These are phyloP conservation scores for Pelargonium australe DNA, from an alignment of 441 rosid species.

Conservation along the genomic window DNA sequence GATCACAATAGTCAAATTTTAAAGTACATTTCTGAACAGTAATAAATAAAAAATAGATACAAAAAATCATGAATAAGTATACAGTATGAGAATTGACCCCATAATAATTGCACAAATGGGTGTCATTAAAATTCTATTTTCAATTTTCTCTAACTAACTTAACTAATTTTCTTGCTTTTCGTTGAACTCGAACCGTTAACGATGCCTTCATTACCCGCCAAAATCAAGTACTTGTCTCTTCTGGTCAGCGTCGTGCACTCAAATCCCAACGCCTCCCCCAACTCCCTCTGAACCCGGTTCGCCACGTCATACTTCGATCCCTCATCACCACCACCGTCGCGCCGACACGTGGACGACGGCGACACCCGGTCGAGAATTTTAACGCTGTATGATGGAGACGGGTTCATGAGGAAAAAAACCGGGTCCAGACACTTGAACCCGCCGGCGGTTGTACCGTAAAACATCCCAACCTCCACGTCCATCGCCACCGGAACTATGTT, in stretches of 20 bases:
- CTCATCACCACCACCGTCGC: slow-evolving; percentile 11
- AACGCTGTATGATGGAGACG: slow-evolving; percentile 33
- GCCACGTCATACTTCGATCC: slow-evolving; percentile 43
- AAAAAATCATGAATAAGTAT: too few species aligned
- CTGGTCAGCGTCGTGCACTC: slow-evolving; percentile 46
- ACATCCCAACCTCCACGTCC: slow-evolving; percentile 32
- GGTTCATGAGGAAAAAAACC: slow-evolving; percentile 50
- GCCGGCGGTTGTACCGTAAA: slow-evolving; percentile 49
- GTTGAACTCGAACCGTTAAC: neutral
- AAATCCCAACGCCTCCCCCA: slow-evolving; percentile 42
- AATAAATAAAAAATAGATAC: too few species aligned
- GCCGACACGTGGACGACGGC: slow-evolving; percentile 14
- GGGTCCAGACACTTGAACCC: slow-evolving; percentile 54
- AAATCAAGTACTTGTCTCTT: slow-evolving; percentile 48
- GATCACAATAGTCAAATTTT: too few species aligned
- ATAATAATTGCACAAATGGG: too few species aligned
- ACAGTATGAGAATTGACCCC: too few species aligned
- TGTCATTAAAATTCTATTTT: too few species aligned
- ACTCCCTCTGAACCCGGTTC: slow-evolving; percentile 37
- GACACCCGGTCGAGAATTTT: slow-evolving; percentile 28
- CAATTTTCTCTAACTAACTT: neutral
- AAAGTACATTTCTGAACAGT: too few species aligned
- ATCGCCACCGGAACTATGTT: slow-evolving; percentile 44
- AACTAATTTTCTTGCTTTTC: neutral
- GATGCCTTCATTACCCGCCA: slow-evolving; percentile 52